Evolutionary conservation across 495 filamentous ascomycete species (phyloP).

Genomic region (Apiosordaria backusii): DNA sequence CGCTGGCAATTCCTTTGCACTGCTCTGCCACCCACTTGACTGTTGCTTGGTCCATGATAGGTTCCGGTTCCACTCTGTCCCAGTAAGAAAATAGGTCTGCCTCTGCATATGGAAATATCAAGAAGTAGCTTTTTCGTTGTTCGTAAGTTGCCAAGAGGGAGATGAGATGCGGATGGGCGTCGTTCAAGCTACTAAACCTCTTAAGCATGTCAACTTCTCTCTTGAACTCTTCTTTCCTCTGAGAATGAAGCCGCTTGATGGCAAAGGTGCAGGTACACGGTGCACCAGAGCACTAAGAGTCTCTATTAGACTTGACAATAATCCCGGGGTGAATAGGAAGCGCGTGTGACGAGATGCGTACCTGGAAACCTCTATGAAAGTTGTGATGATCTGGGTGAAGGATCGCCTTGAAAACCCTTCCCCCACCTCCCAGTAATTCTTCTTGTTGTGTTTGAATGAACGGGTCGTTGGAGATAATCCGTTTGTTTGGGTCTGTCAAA

Average conservation of each 20-base stretch:
- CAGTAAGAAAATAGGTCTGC: constrained; percentile 22
- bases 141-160: constrained; percentile 25
- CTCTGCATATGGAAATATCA: constrained; percentile 29
- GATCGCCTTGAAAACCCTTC: constrained; percentile 10
- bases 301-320: too few species aligned
- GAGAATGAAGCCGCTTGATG: constrained; percentile 19
- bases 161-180: constrained; percentile 23
- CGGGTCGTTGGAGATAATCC: too few species aligned
- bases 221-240: constrained; percentile 13
- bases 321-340: too few species aligned
- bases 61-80: constrained; percentile 3
- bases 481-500: constrained; percentile 1
- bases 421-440: constrained; percentile 13
- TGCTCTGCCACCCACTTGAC: constrained; percentile 25
- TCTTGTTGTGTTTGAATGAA: neutral
- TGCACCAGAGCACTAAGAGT: neutral
- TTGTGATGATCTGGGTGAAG: constrained; percentile 24
- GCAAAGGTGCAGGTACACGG: constrained; percentile 16
- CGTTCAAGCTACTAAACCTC: constrained; percentile 17
- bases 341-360: too few species aligned
- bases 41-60: neutral
- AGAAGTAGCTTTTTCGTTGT: constrained; percentile 16
- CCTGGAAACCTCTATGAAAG: constrained; percentile 1
- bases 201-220: constrained; percentile 27
- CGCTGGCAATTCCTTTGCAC: constrained; percentile 25